Percentiles rank a stretch among this genome's conserved stretches.
Evolutionary conservation across 768 basidiomycete genomes (phyloP).

Genomic region (Amanita brunnescens): DNA sequence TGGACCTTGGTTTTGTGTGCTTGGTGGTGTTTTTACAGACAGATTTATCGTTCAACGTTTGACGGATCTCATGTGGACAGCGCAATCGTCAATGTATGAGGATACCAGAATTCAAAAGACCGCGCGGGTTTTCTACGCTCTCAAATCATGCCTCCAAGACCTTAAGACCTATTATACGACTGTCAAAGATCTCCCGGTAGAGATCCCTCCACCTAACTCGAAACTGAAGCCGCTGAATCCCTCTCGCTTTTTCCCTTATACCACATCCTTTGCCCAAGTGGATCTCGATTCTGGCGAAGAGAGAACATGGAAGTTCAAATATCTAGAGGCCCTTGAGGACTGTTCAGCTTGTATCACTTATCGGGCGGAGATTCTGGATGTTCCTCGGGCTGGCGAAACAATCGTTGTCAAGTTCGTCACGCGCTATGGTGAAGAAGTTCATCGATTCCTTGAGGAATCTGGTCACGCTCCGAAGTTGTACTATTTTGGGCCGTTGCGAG

Average conservation of each 20-base stretch:
- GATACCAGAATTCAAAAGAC: constrained; percentile 11
- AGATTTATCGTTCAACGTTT: constrained; percentile 15
- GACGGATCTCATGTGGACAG: constrained; percentile 15
- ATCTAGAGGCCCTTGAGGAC: constrained; percentile 8
- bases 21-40: constrained; percentile 12
- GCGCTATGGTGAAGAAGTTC: constrained; percentile 8
- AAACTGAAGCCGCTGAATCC: constrained; percentile 3
- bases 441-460: constrained; percentile 4
- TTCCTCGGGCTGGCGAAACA: not conserved
- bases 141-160: constrained; percentile 10
- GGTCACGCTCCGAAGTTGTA: constrained; percentile 1
- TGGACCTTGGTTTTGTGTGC: constrained; percentile 8
- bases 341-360: constrained; percentile 10
- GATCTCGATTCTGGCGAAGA: not conserved
- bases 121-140: constrained; percentile 10
- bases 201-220: not conserved
- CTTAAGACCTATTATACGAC: constrained; percentile 11
- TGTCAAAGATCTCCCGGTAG: constrained; percentile 1
- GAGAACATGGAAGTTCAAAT: constrained; percentile 8
- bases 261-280: constrained; percentile 7
- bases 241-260: constrained; percentile 15
- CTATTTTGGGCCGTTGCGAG: not conserved
- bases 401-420: constrained; percentile 10
- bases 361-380: constrained; percentile 2
- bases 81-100: constrained; percentile 13